These are phyloP conservation scores for Rhodotorula paludigena DNA, from an alignment of 768 basidiomycete genomes.

Conservation along the genomic window DNA sequence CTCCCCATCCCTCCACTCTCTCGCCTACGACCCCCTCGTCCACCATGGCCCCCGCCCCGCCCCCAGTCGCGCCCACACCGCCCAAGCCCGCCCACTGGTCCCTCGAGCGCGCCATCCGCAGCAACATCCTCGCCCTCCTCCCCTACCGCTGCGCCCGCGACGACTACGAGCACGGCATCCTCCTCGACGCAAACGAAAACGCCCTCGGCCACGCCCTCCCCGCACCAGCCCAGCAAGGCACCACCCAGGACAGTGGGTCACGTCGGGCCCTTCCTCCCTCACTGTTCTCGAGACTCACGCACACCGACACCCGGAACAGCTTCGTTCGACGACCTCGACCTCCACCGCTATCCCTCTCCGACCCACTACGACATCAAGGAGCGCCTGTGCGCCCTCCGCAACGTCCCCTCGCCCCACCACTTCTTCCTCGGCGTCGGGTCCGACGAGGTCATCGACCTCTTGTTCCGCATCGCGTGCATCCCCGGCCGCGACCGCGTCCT, in stretches of 20 bases:
- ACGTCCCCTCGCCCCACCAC: conserved; percentile 57
- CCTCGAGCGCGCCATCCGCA: conserved; percentile 77
- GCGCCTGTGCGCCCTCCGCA: conserved; percentile 67
- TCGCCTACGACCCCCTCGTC: background rate
- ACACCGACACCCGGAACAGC: background rate
- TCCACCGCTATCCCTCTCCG: conserved; percentile 93
- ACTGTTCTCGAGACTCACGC: background rate
- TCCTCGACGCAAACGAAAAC: conserved; percentile 98
- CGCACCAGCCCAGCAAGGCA: background rate
- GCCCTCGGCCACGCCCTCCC: conserved; percentile 79
- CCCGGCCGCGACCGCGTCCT: conserved; percentile 77
- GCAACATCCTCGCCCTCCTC: conserved; percentile 82
- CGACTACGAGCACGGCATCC: conserved; percentile 66
- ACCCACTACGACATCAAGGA: conserved; percentile 72
- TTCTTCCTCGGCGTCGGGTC: conserved; percentile 94
- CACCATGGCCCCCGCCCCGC: background rate
- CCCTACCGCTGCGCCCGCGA: conserved; percentile 96
- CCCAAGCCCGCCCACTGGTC: conserved; percentile 72
- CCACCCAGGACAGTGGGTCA: background rate
- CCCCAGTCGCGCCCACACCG: background rate
- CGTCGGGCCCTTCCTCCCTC: background rate
- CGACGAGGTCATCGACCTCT: conserved; percentile 90
- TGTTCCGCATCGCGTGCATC: conserved; percentile 80
- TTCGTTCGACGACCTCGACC: conserved; percentile 42
- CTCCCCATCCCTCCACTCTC: too few species aligned